A percentile compares a stretch with the other conserved stretches of the same genome.
Conservation (phyloP, 306 rosid genomes). For the Psophocarpus tetragonolobus region DNA sequence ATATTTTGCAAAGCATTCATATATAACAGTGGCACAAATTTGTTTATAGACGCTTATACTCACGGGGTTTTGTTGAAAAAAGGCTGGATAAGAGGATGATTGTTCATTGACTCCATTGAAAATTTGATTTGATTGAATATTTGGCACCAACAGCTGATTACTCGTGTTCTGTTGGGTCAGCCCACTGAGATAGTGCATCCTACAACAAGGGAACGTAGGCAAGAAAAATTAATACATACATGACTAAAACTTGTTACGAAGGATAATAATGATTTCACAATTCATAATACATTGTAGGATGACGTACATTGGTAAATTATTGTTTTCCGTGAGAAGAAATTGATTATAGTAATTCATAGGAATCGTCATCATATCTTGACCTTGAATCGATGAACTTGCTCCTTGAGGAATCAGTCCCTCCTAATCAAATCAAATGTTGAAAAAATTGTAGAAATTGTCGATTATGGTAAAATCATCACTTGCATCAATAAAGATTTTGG, state of each 20-base stretch:
- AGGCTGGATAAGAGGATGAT: neutral
- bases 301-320: neutral
- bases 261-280: neutral
- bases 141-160: neutral
- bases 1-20: neutral
- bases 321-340: neutral
- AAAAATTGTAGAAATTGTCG: neutral
- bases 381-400: neutral
- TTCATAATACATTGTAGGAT: neutral
- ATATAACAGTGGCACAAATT: neutral
- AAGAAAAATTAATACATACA: neutral
- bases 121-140: neutral
- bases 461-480: neutral
- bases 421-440: slow-evolving; percentile 1
- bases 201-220: neutral
- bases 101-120: neutral
- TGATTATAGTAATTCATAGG: neutral
- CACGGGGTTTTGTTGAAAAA: neutral
- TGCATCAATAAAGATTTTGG: neutral
- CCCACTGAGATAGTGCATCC: neutral
- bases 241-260: neutral
- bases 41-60: neutral
- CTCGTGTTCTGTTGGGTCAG: neutral
- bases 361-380: neutral
- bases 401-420: slow-evolving; percentile 2